Evolutionary conservation across 2,329 filamentous ascomycete species (phyloP), one percentile per base, ranked within the genome.

Genomic region (Verticillium albo-atrum): DNA sequence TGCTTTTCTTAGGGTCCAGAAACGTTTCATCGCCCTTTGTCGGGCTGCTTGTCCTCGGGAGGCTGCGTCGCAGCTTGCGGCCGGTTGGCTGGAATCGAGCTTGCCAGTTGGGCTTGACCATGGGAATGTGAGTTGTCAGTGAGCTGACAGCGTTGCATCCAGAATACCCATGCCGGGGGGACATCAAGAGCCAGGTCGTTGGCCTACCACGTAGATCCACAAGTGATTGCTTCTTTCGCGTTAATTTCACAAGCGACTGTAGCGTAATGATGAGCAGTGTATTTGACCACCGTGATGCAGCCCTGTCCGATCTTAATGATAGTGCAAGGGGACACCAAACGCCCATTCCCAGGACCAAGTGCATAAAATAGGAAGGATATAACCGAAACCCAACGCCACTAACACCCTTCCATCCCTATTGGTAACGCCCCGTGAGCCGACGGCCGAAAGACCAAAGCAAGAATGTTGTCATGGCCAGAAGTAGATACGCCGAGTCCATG

Each of bases 401-500:
- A 25, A 20, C 25, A 23, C 42, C 42, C 7, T 50, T 12, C 42
- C 42, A 12, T 50, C 42, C 42, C 20, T 50, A 50, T 12, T 50
- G 20, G 42, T 50, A 50, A 50, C 20, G n/a, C 42, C 42, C 7
- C 20, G 20, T 50, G 20, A 23, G 20, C 20, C 20, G n/a, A 23
- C 20, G 14, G 42, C 42, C 42, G 10, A 20, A 50, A 50, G n/a
- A 50, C 42, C 42, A 50, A 23, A 50, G 42, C 42, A 23, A 12
- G 42, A 20, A 50, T 9, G 25, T 50, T 9, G 20, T 23, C n/a
- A 23, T 10, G 42, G 42, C 20, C 42, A 23, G 10, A 57, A 55
- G 20, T 35, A 57, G 28, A 20, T 59, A 52, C 55, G 30, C 61
- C 42, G 53, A 55, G 57, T 27, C 50, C 47, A 32, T 63, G 30